A percentile compares a stretch with the other conserved stretches of the same genome.
These are phyloP conservation scores for Paraconiothyrium sp. DNA, from an alignment of 2,329 filamentous ascomycete species.

Conservation along the genomic window DNA sequence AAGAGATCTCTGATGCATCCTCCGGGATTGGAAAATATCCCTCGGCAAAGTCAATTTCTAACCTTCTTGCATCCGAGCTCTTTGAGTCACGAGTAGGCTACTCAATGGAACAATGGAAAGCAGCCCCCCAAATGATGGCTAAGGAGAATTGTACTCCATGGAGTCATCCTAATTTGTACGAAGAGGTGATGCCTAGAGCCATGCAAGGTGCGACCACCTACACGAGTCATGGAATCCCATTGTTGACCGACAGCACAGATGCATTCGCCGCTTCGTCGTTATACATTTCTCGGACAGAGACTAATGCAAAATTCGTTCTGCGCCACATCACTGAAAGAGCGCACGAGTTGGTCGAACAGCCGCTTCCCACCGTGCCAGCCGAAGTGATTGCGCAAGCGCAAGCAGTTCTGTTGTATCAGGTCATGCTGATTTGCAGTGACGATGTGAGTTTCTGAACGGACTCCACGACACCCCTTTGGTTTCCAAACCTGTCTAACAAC, in stretches of 20 bases:
- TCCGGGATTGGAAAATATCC: not conserved
- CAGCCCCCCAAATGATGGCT: slow-evolving; percentile 54
- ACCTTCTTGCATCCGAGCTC: slow-evolving; percentile 28
- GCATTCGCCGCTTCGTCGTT: slow-evolving; percentile 64
- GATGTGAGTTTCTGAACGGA: slow-evolving; percentile 24
- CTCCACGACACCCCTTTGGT: too few relatives aligned
- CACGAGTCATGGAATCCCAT: not conserved
- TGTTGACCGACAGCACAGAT: slow-evolving; percentile 48
- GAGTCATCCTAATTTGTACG: slow-evolving; percentile 63
- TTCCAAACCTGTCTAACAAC: not conserved
- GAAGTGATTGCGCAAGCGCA: slow-evolving; percentile 42
- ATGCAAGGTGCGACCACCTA: slow-evolving; percentile 56
- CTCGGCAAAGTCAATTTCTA: slow-evolving; percentile 20
- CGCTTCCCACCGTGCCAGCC: slow-evolving; percentile 21
- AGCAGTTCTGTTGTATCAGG: slow-evolving; percentile 41
- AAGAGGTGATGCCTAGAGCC: slow-evolving; percentile 60
- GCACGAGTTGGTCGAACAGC: slow-evolving; percentile 52
- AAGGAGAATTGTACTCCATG: slow-evolving; percentile 62
- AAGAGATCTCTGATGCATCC: slow-evolving; percentile 14
- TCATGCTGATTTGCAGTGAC: slow-evolving; percentile 37
- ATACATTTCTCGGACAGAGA: slow-evolving; percentile 60
- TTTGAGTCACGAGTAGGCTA: slow-evolving; percentile 37
- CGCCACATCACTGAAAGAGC: slow-evolving; percentile 59
- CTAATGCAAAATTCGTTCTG: slow-evolving; percentile 61
- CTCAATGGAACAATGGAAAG: slow-evolving; percentile 39